These are phyloP conservation scores for Platanthera guangdongensis DNA, from an alignment of 106 monocot species.

Conservation along the genomic window DNA sequence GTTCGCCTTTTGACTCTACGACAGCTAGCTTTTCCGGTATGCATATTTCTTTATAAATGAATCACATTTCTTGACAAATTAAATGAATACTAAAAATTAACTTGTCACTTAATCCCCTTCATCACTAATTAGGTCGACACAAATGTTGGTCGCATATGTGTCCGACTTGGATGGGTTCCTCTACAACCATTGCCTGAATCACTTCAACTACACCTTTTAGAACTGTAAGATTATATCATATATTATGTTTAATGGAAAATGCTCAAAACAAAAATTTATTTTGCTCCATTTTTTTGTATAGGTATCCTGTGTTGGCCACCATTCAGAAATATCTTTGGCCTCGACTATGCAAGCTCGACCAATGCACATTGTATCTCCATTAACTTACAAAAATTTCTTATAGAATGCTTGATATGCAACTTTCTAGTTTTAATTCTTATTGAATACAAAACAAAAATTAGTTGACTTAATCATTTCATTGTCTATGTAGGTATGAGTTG, in stretches of 20 bases:
- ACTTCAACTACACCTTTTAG: slow-evolving; percentile 83
- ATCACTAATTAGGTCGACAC: slow-evolving; percentile 65
- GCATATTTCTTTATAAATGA: slow-evolving; percentile 2
- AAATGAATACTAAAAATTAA: background rate
- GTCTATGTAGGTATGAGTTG: slow-evolving; percentile 51
- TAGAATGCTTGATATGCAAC: background rate
- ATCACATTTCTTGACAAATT: background rate
- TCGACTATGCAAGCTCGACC: slow-evolving; percentile 60
- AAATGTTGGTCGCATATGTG: slow-evolving; percentile 92
- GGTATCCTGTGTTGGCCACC: slow-evolving; percentile 85
- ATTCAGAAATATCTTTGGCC: slow-evolving; percentile 79
- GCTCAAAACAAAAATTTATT: background rate
- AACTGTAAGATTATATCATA: slow-evolving; percentile 41
- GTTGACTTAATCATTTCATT: background rate
- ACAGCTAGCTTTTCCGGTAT: slow-evolving; percentile 91
- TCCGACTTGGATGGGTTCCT: slow-evolving; percentile 96
- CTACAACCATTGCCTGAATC: slow-evolving; percentile 92
- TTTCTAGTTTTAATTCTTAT: background rate
- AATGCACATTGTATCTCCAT: slow-evolving; percentile 39
- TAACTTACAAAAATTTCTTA: background rate
- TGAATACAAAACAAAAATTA: background rate
- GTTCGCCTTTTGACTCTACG: slow-evolving; percentile 90
- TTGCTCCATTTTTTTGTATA: slow-evolving; percentile 21
- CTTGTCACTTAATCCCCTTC: background rate
- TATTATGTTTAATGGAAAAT: background rate